Conservation (phyloP, 2,329 filamentous ascomycete genomes). For the Curvularia sp. region DNA sequence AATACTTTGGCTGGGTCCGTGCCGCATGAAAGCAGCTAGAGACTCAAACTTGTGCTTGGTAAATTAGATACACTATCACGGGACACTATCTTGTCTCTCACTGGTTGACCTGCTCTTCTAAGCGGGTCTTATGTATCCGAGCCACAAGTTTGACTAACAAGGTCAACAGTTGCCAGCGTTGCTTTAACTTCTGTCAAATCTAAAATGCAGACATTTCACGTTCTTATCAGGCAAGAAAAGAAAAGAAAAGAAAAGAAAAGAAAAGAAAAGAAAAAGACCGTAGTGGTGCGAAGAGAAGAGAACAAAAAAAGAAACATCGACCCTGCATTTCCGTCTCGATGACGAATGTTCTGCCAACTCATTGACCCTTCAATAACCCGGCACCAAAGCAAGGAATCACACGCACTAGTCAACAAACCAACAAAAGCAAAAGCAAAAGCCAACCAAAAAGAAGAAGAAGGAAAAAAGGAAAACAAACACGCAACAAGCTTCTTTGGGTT, state of each 20-base stretch:
- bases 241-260: no score
- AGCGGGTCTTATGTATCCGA: not conserved
- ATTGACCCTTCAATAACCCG: no score
- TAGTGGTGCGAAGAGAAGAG: not conserved
- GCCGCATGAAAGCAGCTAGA: not conserved
- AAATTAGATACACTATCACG: not conserved
- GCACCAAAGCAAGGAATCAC: no score
- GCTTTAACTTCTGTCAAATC: not conserved
- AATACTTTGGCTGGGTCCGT: not conserved
- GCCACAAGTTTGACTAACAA: not conserved
- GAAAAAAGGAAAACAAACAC: no score
- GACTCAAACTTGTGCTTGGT: not conserved
- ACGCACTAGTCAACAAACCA: no score
- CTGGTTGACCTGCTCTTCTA: not conserved
- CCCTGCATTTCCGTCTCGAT: no score
- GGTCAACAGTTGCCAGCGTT: not conserved
- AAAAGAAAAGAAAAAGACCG: no score
- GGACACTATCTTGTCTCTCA: not conserved
- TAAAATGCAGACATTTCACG: not conserved
- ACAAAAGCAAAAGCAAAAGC: no score
- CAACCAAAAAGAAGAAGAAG: no score
- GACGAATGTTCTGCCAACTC: no score
- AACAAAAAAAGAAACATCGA: no score
- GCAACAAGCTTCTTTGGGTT: no score
- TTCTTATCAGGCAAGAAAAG: not conserved